Evolutionary conservation across 805 yeast species (phyloP), one percentile per base, ranked within the genome.

Genomic region (Candida nemodendra): DNA sequence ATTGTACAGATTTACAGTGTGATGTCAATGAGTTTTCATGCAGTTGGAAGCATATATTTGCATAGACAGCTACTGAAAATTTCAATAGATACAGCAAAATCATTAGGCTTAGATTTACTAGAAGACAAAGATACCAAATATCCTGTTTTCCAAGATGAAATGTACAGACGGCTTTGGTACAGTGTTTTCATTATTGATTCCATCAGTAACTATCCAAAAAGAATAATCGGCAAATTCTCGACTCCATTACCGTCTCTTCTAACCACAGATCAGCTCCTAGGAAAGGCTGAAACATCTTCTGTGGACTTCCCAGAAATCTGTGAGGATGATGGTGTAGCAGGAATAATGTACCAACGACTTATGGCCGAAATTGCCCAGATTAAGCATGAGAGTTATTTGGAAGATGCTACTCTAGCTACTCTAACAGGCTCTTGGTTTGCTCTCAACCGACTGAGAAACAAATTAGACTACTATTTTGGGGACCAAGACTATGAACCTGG

Each of bases 181-280:
- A 53, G 53, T 31, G 32, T 54, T 12, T 45, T 51, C 31, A 53
- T 54, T 17, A 48, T 54, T 16, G 59, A 54, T 33, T 44, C 56
- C 1, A 30, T 54, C 29, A 51, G 55, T 31, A 54, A 53, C 27
- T 50, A 51, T 31, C 54, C 56, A 6, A 40, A 44, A n/a, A 41
- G 51, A 24, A 32, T 48, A 18, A 50, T 53, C 18, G 45, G 34
- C 12, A 37, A 48, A 13, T 42, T 43, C 23, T 32, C 41, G 2
- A 51, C 59, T 0, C 47, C 56, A n/a, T 30, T 48, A 15, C 59
- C 59, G 3, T 24, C 39, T n/a, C 34, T 54, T 2, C 25, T 47
- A 4, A 43, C 48, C 13, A 36, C 47, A 8, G 36, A 32, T 9
- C 46, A 40, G n/a, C 38, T 51, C n/a, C n/a, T n/a, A 9, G 39